These are phyloP conservation scores for Ophiosphaerella narmari DNA, from an alignment of 2,329 filamentous ascomycete species.

Conservation along the genomic window DNA sequence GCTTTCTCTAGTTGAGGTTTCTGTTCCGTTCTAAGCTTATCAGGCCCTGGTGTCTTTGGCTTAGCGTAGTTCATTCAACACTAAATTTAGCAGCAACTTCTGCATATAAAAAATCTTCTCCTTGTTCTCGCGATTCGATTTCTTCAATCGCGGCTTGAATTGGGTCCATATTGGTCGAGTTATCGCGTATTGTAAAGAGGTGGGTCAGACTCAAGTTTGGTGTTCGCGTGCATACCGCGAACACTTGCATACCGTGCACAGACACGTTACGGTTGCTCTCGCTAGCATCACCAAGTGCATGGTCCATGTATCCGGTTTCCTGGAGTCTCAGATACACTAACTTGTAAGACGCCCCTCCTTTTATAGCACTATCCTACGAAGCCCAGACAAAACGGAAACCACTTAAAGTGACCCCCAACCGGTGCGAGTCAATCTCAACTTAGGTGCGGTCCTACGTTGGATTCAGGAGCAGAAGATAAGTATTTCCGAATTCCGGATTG, in stretches of 20 bases:
- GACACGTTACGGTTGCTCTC: not conserved
- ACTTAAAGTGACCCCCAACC: too few relatives aligned
- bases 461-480: too few relatives aligned
- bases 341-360: too few relatives aligned
- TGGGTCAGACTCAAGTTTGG: not conserved
- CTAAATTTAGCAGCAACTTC: conserved; percentile 5
- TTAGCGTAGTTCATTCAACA: conserved; percentile 6
- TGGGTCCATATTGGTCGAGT: conserved; percentile 10
- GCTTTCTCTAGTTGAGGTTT: not conserved
- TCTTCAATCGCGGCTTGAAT: conserved; percentile 12
- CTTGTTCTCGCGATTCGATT: conserved; percentile 7
- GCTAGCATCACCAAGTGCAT: too few relatives aligned
- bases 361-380: too few relatives aligned
- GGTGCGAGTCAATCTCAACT: too few relatives aligned
- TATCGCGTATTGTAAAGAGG: not conserved
- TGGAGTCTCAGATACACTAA: too few relatives aligned
- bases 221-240: too few relatives aligned
- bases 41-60: not conserved
- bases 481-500: too few relatives aligned
- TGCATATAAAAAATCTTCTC: conserved; percentile 6
- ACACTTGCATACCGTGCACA: not conserved
- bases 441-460: too few relatives aligned
- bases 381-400: too few relatives aligned
- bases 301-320: too few relatives aligned
- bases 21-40: not conserved